A percentile compares a stretch with the other conserved stretches of the same genome.
Conservation (phyloP, 495 filamentous ascomycete species). For the Monascus purpureus region DNA sequence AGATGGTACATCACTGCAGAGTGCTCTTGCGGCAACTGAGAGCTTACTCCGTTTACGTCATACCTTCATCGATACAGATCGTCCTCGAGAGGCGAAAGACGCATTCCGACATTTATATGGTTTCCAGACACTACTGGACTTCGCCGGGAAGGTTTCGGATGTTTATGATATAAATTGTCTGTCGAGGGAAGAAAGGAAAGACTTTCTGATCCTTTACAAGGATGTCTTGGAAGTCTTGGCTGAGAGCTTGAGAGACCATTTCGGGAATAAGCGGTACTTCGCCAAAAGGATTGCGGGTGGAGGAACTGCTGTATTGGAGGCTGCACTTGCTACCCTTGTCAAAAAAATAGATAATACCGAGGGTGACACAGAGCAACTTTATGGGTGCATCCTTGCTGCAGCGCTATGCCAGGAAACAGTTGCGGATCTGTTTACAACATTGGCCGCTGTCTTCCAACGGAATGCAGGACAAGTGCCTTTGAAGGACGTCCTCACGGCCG, state of each 20-base stretch:
- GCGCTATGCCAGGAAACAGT: conserved; percentile 63
- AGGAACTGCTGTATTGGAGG: conserved; percentile 64
- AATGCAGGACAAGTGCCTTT: conserved; percentile 4
- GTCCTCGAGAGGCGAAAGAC: conserved; percentile 44
- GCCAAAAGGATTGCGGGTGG: conserved; percentile 54
- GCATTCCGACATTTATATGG: conserved; percentile 71
- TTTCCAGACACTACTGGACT: conserved; percentile 58
- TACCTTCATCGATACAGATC: conserved; percentile 38
- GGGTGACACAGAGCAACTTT: conserved; percentile 58
- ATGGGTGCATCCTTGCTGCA: conserved; percentile 74
- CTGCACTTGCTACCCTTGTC: conserved; percentile 45
- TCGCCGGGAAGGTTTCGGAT: conserved; percentile 53
- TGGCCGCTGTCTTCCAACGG: conserved; percentile 15
- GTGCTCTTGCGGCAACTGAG: conserved; percentile 23
- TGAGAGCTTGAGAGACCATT: conserved; percentile 63
- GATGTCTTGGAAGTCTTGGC: conserved; percentile 56
- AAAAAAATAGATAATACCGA: conserved; percentile 36
- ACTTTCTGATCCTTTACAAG: conserved; percentile 56
- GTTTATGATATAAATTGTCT: conserved; percentile 46
- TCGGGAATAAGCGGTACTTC: conserved; percentile 82
- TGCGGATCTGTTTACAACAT: conserved; percentile 27
- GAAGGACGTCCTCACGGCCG: conserved; percentile 13
- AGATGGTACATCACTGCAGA: conserved; percentile 11
- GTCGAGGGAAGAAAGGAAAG: conserved; percentile 42
- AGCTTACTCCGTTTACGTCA: conserved; percentile 37